Base-by-base conservation (phyloP, 176 grass and related monocot genomes). In the Hyparrhenia diplandra region DNA sequence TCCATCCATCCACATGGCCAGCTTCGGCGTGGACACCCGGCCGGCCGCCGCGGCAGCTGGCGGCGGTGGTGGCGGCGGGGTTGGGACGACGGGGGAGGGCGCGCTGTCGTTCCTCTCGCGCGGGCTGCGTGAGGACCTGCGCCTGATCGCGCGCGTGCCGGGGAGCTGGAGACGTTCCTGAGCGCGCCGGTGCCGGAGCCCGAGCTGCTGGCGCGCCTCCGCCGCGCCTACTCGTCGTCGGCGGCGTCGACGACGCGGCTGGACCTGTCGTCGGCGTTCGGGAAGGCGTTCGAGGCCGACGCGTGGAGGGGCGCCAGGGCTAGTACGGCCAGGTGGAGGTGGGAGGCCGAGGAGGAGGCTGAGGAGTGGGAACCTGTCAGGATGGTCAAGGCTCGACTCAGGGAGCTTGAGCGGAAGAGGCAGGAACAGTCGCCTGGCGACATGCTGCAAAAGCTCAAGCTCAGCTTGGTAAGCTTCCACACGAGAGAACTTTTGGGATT, bases 281-380 rank as follows among this genome's bases (percentile, higher is more conserved):
- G 81, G 75, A 93, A 86, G 74, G 92, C 90, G 61, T 90, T 99
- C 67, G 92, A 89, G 61, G 72, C 87, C 35, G 96, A 93, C 75
- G 76, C 62, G 23, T 88, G 85, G 74, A 66, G 64, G 75, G 79
- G 79, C 11, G 74, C 84, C 62, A 78, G 21, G 36, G 62, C 55
- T 18, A 6, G n/a, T n/a, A n/a, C 36, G 6, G 5, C 29, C 8
- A 76, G 65, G 43, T 84, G 78, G 82, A 71, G 37, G 71, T 64
- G 74, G 85, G 83, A n/a, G n/a, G n/a, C n/a, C n/a, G n/a, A n/a
- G n/a, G n/a, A 80, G 64, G 77, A 83, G 77, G 67, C 72, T 13
- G 90, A 84, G 76, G 90, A 89, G 70, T 99, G 96, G 96, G 90
- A 95, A 84, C 92, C 92, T 28, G 75, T 99, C 30, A 76, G 90